phyloP scores from a whole-genome alignment of 805 yeast genomes.

The Clavispora santaluciae region DNA sequence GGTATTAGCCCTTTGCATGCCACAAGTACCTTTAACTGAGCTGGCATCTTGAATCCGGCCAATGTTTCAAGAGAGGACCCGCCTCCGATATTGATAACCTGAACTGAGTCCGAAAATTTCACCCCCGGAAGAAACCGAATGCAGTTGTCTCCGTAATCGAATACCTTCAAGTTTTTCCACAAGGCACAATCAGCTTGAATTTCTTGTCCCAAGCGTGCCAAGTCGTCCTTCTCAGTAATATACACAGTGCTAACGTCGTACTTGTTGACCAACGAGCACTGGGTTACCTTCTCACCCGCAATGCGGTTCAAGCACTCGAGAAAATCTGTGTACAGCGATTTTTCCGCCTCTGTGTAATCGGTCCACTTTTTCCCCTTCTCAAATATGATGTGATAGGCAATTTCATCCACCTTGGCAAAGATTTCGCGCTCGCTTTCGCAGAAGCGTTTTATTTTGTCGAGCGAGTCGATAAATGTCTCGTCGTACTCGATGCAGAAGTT shows the following conservation, averaged over 20 bases:
- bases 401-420: background rate
- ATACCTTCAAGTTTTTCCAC: conserved; percentile 30
- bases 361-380: conserved; percentile 27
- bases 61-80: conserved; percentile 36
- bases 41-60: conserved; percentile 36
- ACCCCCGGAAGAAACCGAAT: conserved; percentile 37
- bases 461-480: background rate
- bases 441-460: background rate
- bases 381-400: conserved; percentile 32
- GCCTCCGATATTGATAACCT: conserved; percentile 36
- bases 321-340: conserved; percentile 21
- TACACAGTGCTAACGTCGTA: conserved; percentile 30
- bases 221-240: conserved; percentile 30
- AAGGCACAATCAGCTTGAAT: conserved; percentile 31
- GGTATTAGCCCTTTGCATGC: conserved; percentile 33
- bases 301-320: conserved; percentile 17
- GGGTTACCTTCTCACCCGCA: conserved; percentile 28
- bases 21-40: conserved; percentile 22
- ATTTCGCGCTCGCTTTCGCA: background rate
- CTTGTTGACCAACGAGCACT: conserved; percentile 36
- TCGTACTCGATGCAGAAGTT: conserved; percentile 6
- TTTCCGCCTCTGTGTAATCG: conserved; percentile 23
- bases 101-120: conserved; percentile 33
- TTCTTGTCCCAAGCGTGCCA: conserved; percentile 30
- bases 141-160: conserved; percentile 37